Conservation (phyloP, 352 stramenopile genomes). For the Saprolegnia diclina region DNA sequence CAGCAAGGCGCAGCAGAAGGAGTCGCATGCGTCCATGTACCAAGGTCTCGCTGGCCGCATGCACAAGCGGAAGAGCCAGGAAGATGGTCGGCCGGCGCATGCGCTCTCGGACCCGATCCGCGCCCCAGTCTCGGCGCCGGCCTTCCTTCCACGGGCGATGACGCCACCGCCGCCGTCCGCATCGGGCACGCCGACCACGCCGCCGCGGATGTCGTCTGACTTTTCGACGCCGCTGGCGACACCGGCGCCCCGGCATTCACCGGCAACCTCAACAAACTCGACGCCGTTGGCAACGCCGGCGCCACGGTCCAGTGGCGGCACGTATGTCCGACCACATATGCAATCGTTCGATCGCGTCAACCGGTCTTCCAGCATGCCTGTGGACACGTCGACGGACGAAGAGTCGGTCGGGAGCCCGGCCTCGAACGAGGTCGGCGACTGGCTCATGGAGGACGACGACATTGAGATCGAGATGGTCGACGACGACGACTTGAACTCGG, state of each 20-base stretch:
- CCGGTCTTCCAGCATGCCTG: neutral
- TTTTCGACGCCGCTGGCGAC: neutral
- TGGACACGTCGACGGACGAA: conserved; percentile 3
- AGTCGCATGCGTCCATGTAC: neutral
- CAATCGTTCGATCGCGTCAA: neutral
- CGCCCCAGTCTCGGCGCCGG: neutral
- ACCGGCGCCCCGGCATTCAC: neutral
- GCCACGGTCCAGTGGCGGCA: neutral
- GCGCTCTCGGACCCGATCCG: neutral
- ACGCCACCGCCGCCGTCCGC: neutral
- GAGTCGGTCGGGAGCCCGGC: neutral
- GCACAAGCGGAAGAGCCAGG: conserved; percentile 17
- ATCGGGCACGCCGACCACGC: neutral
- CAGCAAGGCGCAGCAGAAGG: conserved; percentile 14
- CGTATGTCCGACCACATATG: neutral
- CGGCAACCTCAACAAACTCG: conserved; percentile 1
- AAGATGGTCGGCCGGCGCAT: neutral
- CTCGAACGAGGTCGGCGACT: conserved; percentile 4
- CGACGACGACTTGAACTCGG: conserved; percentile 12
- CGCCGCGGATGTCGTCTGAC: neutral
- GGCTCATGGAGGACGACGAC: conserved; percentile 17
- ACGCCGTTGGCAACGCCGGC: neutral
- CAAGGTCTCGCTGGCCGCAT: neutral
- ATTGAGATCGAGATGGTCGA: conserved; percentile 22
- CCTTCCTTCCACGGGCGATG: neutral